These are phyloP conservation scores for Ramaria rubella DNA, from an alignment of 768 basidiomycete species.

Conservation along the genomic window DNA sequence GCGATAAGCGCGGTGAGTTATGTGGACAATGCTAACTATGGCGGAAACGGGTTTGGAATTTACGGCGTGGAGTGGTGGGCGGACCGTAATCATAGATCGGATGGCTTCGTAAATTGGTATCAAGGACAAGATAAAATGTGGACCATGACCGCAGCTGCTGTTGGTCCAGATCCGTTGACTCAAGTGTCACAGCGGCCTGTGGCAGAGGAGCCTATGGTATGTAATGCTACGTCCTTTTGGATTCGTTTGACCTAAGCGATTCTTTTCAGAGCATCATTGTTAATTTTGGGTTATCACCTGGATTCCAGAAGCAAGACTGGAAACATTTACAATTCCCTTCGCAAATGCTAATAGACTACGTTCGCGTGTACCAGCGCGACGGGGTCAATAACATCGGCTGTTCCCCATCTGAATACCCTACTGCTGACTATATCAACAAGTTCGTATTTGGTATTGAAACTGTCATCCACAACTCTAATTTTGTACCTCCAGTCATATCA, in stretches of 20 bases:
- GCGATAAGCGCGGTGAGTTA: slow-evolving; percentile 60
- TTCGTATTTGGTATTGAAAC: slow-evolving; percentile 23
- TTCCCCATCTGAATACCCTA: slow-evolving; percentile 72
- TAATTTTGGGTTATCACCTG: slow-evolving; percentile 75
- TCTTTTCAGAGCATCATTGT: slow-evolving; percentile 64
- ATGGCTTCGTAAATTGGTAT: slow-evolving; percentile 86
- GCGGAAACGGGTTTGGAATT: slow-evolving; percentile 44
- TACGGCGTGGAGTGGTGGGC: slow-evolving; percentile 82
- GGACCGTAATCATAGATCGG: slow-evolving; percentile 50
- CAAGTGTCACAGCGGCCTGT: slow-evolving; percentile 60
- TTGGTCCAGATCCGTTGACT: slow-evolving; percentile 56
- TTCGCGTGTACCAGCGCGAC: slow-evolving; percentile 79
- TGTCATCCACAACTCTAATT: not conserved
- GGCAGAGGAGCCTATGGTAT: slow-evolving; percentile 90
- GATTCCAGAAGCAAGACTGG: slow-evolving; percentile 71
- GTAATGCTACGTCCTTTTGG: slow-evolving; percentile 17
- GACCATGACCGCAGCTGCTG: slow-evolving; percentile 56
- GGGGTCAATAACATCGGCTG: slow-evolving; percentile 72
- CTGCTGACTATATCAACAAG: slow-evolving; percentile 70
- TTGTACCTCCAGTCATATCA: slow-evolving; percentile 30
- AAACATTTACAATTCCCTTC: slow-evolving; percentile 69
- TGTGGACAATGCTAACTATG: slow-evolving; percentile 51
- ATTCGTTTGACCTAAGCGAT: not conserved
- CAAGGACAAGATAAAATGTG: slow-evolving; percentile 60
- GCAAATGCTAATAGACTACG: slow-evolving; percentile 81